Percentiles rank a stretch among this genome's conserved stretches.
Evolutionary conservation across 1,139 yeast species (phyloP).

Genomic region (Nadsonia commutata): DNA sequence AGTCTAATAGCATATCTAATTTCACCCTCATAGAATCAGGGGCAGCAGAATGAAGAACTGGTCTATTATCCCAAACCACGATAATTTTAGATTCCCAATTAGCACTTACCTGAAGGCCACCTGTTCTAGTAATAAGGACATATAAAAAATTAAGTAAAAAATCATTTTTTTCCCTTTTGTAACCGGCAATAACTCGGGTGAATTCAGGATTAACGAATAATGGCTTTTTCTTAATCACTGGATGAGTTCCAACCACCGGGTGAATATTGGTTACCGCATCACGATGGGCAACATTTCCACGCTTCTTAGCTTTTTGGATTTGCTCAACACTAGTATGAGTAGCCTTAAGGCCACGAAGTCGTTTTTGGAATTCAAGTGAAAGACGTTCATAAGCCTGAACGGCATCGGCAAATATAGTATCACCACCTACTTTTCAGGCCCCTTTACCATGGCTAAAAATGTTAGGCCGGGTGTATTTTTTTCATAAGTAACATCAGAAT

Average conservation of each 20-base stretch:
- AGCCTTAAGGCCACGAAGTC: constrained; percentile 26
- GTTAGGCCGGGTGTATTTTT: constrained; percentile 32
- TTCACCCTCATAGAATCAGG: constrained; percentile 1
- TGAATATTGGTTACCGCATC: constrained; percentile 34
- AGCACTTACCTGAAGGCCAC: constrained; percentile 28
- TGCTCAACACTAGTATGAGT: constrained; percentile 24
- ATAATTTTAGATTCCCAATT: constrained; percentile 44
- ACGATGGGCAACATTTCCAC: constrained; percentile 37
- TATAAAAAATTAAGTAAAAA: constrained; percentile 28
- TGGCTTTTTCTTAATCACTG: constrained; percentile 35
- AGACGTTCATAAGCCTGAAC: constrained; percentile 34
- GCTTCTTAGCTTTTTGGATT: constrained; percentile 28
- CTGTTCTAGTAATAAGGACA: constrained; percentile 29
- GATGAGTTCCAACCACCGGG: constrained; percentile 33
- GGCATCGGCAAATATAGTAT: constrained; percentile 34
- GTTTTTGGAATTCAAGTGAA: constrained; percentile 28
- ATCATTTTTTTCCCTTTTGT: constrained; percentile 25
- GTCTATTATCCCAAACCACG: constrained; percentile 27
- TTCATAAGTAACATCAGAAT: constrained; percentile 35
- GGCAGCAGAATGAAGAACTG: constrained; percentile 20
- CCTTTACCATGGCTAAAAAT: constrained; percentile 29
- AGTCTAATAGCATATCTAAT: constrained; percentile 18
- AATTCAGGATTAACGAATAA: constrained; percentile 29
- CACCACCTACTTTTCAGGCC: constrained; percentile 32
- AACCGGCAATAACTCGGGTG: constrained; percentile 25